A percentile compares a stretch with the other conserved stretches of the same genome.
These are phyloP conservation scores for Quambalaria eucalypti DNA, from an alignment of 1,284 basidiomycete species.

Conservation along the genomic window DNA sequence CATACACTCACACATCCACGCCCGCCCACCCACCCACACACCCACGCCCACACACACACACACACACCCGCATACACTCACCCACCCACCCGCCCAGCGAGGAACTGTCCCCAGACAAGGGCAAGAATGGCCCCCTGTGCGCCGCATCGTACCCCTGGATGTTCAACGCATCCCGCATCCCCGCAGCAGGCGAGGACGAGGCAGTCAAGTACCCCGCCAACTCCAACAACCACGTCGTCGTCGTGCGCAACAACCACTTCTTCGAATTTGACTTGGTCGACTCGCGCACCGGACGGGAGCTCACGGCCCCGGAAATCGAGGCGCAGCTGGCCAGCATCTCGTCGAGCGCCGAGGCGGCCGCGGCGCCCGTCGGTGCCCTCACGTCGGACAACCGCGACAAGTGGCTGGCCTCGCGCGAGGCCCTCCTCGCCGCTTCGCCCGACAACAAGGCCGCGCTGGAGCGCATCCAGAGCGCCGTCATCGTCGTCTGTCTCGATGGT, in stretches of 20 bases:
- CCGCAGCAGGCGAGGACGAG: slow-evolving; percentile 71
- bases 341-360: slow-evolving; percentile 53
- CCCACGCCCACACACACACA: background rate
- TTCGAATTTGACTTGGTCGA: slow-evolving; percentile 61
- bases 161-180: slow-evolving; percentile 86
- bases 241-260: slow-evolving; percentile 83
- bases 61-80: slow-evolving; percentile 1
- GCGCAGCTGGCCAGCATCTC: slow-evolving; percentile 73
- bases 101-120: slow-evolving; percentile 79
- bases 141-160: slow-evolving; percentile 96
- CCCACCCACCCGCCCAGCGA: slow-evolving; percentile 52
- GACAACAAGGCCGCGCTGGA: slow-evolving; percentile 63
- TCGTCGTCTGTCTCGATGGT: slow-evolving; percentile 79
- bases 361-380: slow-evolving; percentile 68
- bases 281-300: slow-evolving; percentile 54
- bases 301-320: slow-evolving; percentile 69
- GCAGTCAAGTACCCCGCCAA: slow-evolving; percentile 70
- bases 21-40: slow-evolving; percentile 2
- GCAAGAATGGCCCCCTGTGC: slow-evolving; percentile 71
- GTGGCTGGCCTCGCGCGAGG: slow-evolving; percentile 65
- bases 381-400: slow-evolving; percentile 80
- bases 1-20: background rate
- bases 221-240: slow-evolving; percentile 76
- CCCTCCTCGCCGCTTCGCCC: slow-evolving; percentile 53
- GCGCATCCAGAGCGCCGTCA: slow-evolving; percentile 79